A percentile compares a stretch with the other conserved stretches of the same genome.
phyloP scores from a whole-genome alignment of 768 basidiomycete species.

The Phallus indusiatus region DNA sequence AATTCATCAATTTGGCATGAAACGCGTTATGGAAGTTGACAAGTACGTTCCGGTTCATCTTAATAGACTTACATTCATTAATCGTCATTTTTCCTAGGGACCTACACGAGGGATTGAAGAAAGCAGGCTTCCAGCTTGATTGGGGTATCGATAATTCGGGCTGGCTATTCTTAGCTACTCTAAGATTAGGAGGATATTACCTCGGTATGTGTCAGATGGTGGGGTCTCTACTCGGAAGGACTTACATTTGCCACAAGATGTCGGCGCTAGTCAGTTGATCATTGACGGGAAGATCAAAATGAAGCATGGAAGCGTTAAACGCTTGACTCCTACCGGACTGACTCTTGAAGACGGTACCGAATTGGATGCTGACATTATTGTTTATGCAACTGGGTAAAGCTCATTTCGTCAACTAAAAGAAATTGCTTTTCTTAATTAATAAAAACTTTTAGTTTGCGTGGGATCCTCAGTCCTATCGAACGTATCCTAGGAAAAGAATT shows the following conservation, averaged over 20 bases:
- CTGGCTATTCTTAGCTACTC: constrained; percentile 36
- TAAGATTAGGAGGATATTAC: constrained; percentile 55
- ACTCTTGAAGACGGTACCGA: constrained; percentile 39
- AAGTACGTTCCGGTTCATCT: neutral
- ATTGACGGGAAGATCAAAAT: constrained; percentile 62
- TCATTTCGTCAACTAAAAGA: neutral
- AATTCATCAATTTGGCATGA: constrained; percentile 24
- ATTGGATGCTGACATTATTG: constrained; percentile 42
- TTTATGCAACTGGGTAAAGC: constrained; percentile 51
- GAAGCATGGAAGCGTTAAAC: constrained; percentile 48
- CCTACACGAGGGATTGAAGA: constrained; percentile 45
- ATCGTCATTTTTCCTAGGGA: constrained; percentile 22
- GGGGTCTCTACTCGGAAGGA: neutral
- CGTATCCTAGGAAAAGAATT: constrained; percentile 41
- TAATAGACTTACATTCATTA: constrained; percentile 18
- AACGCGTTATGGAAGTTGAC: constrained; percentile 24
- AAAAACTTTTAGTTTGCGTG: constrained; percentile 32
- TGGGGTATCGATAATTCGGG: constrained; percentile 45
- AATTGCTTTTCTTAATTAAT: neutral
- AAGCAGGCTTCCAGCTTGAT: constrained; percentile 47
- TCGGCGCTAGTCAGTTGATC: constrained; percentile 51
- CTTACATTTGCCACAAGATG: constrained; percentile 23
- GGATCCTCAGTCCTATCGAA: constrained; percentile 30
- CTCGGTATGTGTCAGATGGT: constrained; percentile 31
- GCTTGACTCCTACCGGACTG: constrained; percentile 33